phyloP scores from a whole-genome alignment of 805 yeast species.

The Metschnikowia noctiluminum region DNA sequence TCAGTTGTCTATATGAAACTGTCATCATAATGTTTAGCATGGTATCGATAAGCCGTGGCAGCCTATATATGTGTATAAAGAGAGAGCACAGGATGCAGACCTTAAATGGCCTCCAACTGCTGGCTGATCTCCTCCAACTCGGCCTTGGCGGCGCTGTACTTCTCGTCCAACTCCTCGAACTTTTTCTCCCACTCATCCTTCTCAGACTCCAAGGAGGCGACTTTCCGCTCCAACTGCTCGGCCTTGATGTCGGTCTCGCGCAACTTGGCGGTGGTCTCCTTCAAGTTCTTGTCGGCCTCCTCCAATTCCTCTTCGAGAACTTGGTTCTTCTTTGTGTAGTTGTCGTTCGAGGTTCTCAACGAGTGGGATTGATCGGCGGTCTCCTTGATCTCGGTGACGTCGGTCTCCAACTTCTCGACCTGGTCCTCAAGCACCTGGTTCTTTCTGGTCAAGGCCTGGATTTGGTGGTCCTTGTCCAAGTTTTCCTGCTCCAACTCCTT shows the following conservation, averaged over 20 bases:
- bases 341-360: slow-evolving; percentile 85
- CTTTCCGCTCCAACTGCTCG: slow-evolving; percentile 93
- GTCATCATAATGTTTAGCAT: no score
- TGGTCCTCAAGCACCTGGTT: slow-evolving; percentile 83
- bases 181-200: slow-evolving; percentile 83
- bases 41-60: neutral
- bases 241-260: slow-evolving; percentile 95
- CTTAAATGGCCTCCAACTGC: slow-evolving; percentile 78
- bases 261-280: slow-evolving; percentile 89
- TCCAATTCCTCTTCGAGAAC: slow-evolving; percentile 89
- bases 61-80: neutral
- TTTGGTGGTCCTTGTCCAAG: slow-evolving; percentile 90
- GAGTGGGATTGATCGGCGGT: slow-evolving; percentile 89
- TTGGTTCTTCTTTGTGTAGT: slow-evolving; percentile 84
- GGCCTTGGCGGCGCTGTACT: slow-evolving; percentile 80
- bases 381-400: slow-evolving; percentile 72
- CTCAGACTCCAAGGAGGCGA: slow-evolving; percentile 86
- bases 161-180: slow-evolving; percentile 79
- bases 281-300: slow-evolving; percentile 83
- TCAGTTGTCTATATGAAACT: no score
- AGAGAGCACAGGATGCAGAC: neutral
- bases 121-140: slow-evolving; percentile 96
- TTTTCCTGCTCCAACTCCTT: slow-evolving; percentile 91
- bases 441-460: slow-evolving; percentile 87
- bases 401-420: slow-evolving; percentile 73